phyloP scores from a whole-genome alignment of 805 yeast species.

The Starmerella stigmatis region DNA sequence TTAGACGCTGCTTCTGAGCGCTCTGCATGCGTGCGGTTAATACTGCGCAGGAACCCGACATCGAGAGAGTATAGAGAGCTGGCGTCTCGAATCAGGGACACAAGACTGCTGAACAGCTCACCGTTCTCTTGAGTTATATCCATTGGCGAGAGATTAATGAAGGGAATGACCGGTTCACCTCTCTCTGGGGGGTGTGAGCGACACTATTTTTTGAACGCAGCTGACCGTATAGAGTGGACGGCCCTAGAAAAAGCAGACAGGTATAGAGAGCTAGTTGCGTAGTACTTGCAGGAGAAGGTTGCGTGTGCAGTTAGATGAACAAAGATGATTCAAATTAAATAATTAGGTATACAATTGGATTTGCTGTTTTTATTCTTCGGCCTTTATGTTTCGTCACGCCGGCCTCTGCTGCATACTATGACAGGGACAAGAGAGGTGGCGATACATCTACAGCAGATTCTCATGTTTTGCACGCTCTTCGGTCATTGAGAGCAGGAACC shows the following conservation, averaged over 20 bases:
- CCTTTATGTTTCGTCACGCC: too few relatives aligned
- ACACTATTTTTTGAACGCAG: background rate
- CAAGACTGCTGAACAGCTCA: constrained; percentile 38
- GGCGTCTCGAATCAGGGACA: constrained; percentile 52
- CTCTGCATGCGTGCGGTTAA: constrained; percentile 41
- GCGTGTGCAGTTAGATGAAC: too few relatives aligned
- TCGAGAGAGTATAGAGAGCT: constrained; percentile 68
- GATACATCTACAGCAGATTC: background rate
- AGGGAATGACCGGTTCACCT: too few relatives aligned
- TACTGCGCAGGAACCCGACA: constrained; percentile 57
- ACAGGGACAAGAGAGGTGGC: too few relatives aligned
- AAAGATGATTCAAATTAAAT: background rate
- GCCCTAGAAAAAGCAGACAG: too few relatives aligned
- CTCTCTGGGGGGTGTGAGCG: too few relatives aligned
- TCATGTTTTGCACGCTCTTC: constrained; percentile 18
- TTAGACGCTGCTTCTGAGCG: constrained; percentile 34
- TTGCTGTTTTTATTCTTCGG: too few relatives aligned
- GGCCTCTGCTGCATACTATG: too few relatives aligned
- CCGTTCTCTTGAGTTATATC: constrained; percentile 21
- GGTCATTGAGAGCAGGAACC: constrained; percentile 22
- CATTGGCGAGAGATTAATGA: too few relatives aligned
- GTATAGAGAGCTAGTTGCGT: too few relatives aligned
- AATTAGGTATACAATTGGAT: background rate
- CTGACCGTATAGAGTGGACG: constrained; percentile 1
- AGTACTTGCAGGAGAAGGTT: too few relatives aligned